Base-by-base conservation (phyloP, 2,329 filamentous ascomycete genomes). In the Aphanocladium album region DNA sequence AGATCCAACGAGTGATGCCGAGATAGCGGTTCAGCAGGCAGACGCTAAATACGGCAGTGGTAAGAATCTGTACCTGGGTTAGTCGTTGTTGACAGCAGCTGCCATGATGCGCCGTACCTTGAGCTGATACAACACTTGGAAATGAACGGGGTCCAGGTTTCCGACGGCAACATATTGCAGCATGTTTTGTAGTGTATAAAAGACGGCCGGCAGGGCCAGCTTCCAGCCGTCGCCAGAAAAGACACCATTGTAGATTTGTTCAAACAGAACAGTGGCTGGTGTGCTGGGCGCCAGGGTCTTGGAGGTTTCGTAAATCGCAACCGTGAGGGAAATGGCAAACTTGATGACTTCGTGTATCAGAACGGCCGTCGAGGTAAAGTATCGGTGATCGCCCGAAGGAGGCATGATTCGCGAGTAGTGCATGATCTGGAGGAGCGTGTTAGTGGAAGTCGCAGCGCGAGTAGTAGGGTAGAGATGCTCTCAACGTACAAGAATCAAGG, bases 361-460 rank as follows among this genome's bases (percentile, higher is more conserved):
- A 59, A 99, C 91, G 47, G 93, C 93, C 11, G 95, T 98, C 46
- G 93, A 97, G 43, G 93, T 88, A 68, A 95, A 91, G 75, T 97
- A 98, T 72, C 93, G 88, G 70, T 93, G 90, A 66, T 91, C 90
- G 71, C 88, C 87, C 11, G 84, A 80, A 11, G 87, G 82, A n/a
- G 92, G 89, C 93, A 97, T 97, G 63, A 96, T 87, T 65, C 93
- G 86, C 33, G 93, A 96, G 75, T 98, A 96, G 77, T 97, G 93
- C 82, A 96, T 89, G 60, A 97, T 83, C 90, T 93, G 70, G 55
- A 30, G 59, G 60, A 49, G 30, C 16, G 1, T 25, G 62, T 67
- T 61, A 70, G 60, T 55, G n/a, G 25, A 25, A 33, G 25, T 27
- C 8, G 30, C 5, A 35, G 23, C 7, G 35, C 7, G n/a, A n/a